Evolutionary conservation across 2,329 filamentous ascomycete species (phyloP), one percentile per base, ranked within the genome.

Genomic region (Sporothrix brunneoviolacea): DNA sequence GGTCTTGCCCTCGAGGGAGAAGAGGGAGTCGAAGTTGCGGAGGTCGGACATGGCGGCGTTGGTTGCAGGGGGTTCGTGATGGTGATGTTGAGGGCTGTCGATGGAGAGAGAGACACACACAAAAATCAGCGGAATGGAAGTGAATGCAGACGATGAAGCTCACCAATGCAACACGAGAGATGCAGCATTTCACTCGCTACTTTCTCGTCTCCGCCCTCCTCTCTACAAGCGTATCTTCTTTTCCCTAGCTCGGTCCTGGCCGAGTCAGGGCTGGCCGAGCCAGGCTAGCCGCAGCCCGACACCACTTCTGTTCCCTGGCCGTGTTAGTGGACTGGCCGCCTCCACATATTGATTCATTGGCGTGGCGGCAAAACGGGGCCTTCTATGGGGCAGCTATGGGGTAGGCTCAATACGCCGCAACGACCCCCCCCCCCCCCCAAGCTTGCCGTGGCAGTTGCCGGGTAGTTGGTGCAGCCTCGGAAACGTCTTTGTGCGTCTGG

Each of bases 1-100:
- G 16, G 56, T 59, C 52, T 59, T 56, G 52, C 54, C 54, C 47
- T 53, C 52, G 43, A 56, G 52, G 9, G 52, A 49, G 52, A 66
- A 65, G 28, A 64, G 50, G 22, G 46, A 43, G 8, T 61, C 53
- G 48, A 65, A 63, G 50, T 61, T 56, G 21, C 53, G 54, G 38
- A 66, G 53, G 6, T 64, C 48, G 2, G 62, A 64, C 64, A 65
- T 64, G 48, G 16, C 53, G 33, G 37, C 12, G 37, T 32, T 22
- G 47, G n/a, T n/a, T n/a, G n/a, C n/a, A n/a, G n/a, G n/a, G n/a
- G 24, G 35, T 8, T 21, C n/a, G 22, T 15, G 8, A 21, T 16
- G 18, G 19, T n/a, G 12, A 40, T n/a, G 12, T 9, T 19, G 33
- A 28, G 21, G n/a, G n/a, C n/a, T n/a, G n/a, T n/a, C n/a, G n/a